Evolutionary conservation across 306 rosid genomes (phyloP), one percentile per base, ranked within the genome.

Genomic region (Mimosa bimucronata): DNA sequence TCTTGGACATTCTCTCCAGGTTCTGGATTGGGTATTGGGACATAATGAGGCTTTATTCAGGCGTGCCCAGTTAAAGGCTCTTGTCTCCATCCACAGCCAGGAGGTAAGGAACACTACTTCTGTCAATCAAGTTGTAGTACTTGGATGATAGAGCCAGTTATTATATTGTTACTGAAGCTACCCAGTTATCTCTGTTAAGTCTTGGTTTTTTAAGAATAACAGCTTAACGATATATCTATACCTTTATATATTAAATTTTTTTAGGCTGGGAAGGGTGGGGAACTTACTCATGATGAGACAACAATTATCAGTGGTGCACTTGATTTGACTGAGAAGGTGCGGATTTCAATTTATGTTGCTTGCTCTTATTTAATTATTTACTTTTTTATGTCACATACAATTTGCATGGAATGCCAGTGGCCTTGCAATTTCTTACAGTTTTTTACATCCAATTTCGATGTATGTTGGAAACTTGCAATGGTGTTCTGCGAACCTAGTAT

Each of bases 251-350:
- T 55, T 55, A n/a, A 61, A 26, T 60, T 12, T 77, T 52, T n/a
- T 77, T 72, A 95, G 99, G 98, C 94, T 76, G 99, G 99, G 77
- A 92, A 95, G 85, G 99, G 99, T 10, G 99, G 99, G 40, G 99
- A 95, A 74, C 99, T 95, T 78, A 93, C 98, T 2, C 98, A 93
- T 41, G 94, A 93, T 42, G 99, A 95, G 88, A 95, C 99, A 68
- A 93, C 93, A 50, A 95, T 95, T 75, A 95, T 95, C 67, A 95
- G 97, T 45, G 99, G 99, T 31, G 99, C 99, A 21, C 89, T 95
- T 26, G 98, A 93, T 83, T 90, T 95, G 81, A 95, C 98, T 52
- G 98, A 93, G 86, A 95, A 95, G 93, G 98, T 91, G 83, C 50
- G 58, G 28, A 5, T 29, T 42, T 60, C 60, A 64, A 77, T 71